These are phyloP conservation scores for Sphenostylis stenocarpa DNA, from an alignment of 306 rosid genomes.

Conservation along the genomic window DNA sequence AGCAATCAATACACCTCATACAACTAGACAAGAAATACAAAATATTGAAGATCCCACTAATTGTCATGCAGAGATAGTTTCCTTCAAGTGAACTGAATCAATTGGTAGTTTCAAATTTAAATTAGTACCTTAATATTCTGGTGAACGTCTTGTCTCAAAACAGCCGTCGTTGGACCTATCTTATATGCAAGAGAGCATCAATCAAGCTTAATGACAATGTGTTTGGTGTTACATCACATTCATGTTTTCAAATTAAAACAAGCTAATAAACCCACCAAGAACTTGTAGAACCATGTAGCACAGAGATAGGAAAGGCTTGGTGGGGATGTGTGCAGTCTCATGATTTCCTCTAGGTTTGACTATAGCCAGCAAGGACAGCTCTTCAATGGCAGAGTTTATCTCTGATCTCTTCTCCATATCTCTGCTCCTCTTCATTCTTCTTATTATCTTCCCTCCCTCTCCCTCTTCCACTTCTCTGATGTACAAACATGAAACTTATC, in stretches of 20 bases:
- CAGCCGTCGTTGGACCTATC: conserved; percentile 95
- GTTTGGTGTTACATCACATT: conserved; percentile 21
- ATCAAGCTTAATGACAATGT: conserved; percentile 22
- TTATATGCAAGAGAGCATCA: conserved; percentile 60
- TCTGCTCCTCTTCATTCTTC: conserved; percentile 50
- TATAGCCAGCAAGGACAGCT: conserved; percentile 48
- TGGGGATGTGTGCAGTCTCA: conserved; percentile 54
- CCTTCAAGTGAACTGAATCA: neutral
- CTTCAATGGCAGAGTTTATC: conserved; percentile 71
- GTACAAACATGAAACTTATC: neutral
- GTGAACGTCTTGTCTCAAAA: conserved; percentile 77
- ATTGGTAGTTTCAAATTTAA: neutral
- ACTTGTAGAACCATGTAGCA: conserved; percentile 71
- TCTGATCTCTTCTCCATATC: conserved; percentile 63
- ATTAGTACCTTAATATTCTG: conserved; percentile 76
- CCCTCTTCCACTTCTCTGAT: conserved; percentile 1
- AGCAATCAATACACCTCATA: neutral
- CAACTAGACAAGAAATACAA: conserved; percentile 3
- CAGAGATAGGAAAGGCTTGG: conserved; percentile 72
- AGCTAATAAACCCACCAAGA: conserved; percentile 57
- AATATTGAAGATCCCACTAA: neutral
- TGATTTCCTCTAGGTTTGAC: conserved; percentile 40
- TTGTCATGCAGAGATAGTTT: neutral
- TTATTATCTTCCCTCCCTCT: neutral
- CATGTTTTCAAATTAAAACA: conserved; percentile 32